Base-by-base conservation (phyloP, 2,329 filamentous ascomycete species). In the Mollisiaceae sp. region DNA sequence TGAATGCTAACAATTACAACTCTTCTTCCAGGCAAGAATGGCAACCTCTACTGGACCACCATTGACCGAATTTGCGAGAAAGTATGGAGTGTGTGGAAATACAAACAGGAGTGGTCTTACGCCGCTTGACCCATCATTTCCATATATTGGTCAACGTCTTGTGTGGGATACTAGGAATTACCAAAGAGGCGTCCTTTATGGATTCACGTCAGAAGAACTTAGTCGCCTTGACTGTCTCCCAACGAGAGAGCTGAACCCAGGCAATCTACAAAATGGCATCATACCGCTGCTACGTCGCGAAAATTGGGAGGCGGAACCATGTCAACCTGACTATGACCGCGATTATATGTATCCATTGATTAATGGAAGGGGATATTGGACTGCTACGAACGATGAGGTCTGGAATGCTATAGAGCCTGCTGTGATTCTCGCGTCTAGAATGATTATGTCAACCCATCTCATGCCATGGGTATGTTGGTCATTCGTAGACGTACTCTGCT, bases 351-450 rank as follows among this genome's bases (percentile, higher is more conserved):
- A 70, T 58, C 60, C 63, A 2, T 20, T 71, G 18, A 35, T 61
- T 1, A 41, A 64, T 52, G 60, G 58, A 1, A 55, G 55, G 1
- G 68, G 67, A 0, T 39, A 59, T 15, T 71, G 68, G 69, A 58
- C 22, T 24, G 63, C 61, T 22, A 27, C 22, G 2, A 69, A 71
- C 58, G 67, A 69, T 14, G 55, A 68, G 24, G 70, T 73, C 1
- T 73, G 67, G 54, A 66, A 60, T 3, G 41, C 60, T 18, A 61
- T 70, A n/a, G 43, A 70, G 32, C 69, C 70, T 9, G 36, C 32
- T 32, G 50, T 72, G 24, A 74, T 77, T 12, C 71, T 73, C 0
- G 75, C 74, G 2, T 72, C 60, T 0, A 77, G 60, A 6, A 75
- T 67, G 22, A 41, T 72, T 12, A 66, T 24, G 20, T 67, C 65